Base-by-base conservation (phyloP, 306 rosid species). In the Glycine tomentella region DNA sequence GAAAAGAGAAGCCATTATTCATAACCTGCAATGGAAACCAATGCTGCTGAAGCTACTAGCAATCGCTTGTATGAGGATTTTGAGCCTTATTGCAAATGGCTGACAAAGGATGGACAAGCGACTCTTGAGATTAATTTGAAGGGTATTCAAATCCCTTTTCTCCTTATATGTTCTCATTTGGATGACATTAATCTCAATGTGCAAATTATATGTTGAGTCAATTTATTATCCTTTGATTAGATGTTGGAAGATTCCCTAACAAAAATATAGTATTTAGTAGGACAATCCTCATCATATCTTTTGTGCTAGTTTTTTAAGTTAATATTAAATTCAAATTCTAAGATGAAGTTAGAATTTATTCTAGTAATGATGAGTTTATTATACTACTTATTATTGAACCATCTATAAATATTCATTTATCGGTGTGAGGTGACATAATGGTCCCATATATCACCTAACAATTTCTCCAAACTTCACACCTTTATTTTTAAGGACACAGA, bases 51-150 rank as follows among this genome's bases (percentile, higher is more conserved):
- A 76, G 77, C 78, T 42, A 17, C 72, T 13, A 50, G 50, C 67
- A 58, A 80, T 14, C 88, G 76, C 50, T n/a, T 13, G 75, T 87
- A 88, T 40, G 82, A 86, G 69, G 87, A 80, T 70, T 89, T 91
- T 59, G 94, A 91, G 48, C 97, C 97, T 69, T 85, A 48, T 53
- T 88, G n/a, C n/a, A n/a, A n/a, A n/a, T n/a, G n/a, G n/a, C n/a
- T n/a, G n/a, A n/a, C n/a, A 50, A 45, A 84, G 9, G 86, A 75
- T 67, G 83, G 79, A 20, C 72, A 8, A 9, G 78, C 70, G 2
- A 80, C 2, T 45, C 77, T 91, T 65, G 82, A 84, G 14, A 38
- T 91, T 74, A 81, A 82, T 75, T 67, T 91, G 57, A 83, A 76
- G 36, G 96, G 91, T 91, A 77, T 36, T 16, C 1, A 9, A 16